A percentile compares a stretch with the other conserved stretches of the same genome.
Evolutionary conservation across 1,139 yeast species (phyloP).

Genomic region (Pichiaceae sp.): DNA sequence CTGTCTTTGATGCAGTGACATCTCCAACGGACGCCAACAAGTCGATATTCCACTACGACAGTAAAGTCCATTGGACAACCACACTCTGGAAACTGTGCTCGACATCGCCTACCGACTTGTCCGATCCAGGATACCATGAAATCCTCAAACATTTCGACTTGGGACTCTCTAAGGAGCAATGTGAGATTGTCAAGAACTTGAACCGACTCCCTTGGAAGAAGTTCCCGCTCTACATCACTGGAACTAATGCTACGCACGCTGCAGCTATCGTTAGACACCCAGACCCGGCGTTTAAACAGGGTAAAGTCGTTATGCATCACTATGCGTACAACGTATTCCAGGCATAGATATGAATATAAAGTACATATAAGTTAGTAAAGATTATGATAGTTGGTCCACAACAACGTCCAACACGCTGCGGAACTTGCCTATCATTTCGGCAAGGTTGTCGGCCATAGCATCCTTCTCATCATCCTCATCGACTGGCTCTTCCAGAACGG

Average conservation of each 20-base stretch:
- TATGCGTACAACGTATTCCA: constrained; percentile 33
- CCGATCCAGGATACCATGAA: constrained; percentile 11
- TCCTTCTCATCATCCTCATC: constrained; percentile 8
- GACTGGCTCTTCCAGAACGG: constrained; percentile 4
- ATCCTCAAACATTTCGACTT: constrained; percentile 27
- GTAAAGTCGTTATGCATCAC: constrained; percentile 58
- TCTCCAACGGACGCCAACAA: constrained; percentile 14
- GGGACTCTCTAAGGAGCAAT: constrained; percentile 36
- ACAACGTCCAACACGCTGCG: constrained; percentile 13
- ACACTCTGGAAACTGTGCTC: constrained; percentile 17
- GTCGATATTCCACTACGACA: constrained; percentile 12
- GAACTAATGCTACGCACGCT: constrained; percentile 66
- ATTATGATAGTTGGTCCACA: constrained; percentile 9
- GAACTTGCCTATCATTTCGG: constrained; percentile 11
- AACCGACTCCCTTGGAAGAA: constrained; percentile 60
- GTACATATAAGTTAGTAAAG: neutral
- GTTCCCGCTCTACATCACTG: constrained; percentile 59
- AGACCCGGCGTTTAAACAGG: constrained; percentile 51
- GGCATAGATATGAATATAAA: neutral
- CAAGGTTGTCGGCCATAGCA: constrained; percentile 8
- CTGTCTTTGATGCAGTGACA: constrained; percentile 50
- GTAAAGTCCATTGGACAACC: constrained; percentile 12
- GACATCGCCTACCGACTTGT: constrained; percentile 13
- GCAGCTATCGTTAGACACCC: constrained; percentile 65
- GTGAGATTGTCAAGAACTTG: constrained; percentile 44